Evolutionary conservation across 208 protist species (phyloP).

Genomic region (Novymonas esmeraldas): DNA sequence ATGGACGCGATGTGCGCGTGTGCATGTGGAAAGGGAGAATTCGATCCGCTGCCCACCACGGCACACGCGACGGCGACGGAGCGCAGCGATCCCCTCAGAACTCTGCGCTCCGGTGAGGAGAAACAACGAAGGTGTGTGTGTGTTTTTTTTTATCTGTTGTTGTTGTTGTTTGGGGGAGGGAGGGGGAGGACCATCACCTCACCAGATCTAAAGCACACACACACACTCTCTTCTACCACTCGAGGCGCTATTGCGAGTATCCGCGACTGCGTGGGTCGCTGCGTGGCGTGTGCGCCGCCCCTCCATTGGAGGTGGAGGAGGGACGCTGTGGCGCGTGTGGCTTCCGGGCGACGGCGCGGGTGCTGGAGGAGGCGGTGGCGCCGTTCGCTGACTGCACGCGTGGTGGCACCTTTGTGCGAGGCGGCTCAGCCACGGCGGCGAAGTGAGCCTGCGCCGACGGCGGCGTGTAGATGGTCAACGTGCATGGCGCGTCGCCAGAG

Average conservation of each 20-base stretch:
- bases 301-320: slow-evolving; percentile 27
- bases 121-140: not conserved
- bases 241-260: slow-evolving; percentile 32
- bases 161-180: too few relatives aligned
- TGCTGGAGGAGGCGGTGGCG: slow-evolving; percentile 9
- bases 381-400: slow-evolving; percentile 31
- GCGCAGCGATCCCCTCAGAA: too few relatives aligned
- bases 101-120: not conserved
- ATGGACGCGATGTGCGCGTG: too few relatives aligned
- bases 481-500: slow-evolving; percentile 56
- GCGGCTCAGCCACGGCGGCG: slow-evolving; percentile 36
- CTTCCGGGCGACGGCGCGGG: slow-evolving; percentile 16
- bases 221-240: not conserved
- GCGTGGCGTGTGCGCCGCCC: slow-evolving; percentile 1
- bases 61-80: too few relatives aligned
- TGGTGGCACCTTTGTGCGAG: slow-evolving; percentile 35
- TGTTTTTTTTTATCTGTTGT: not conserved
- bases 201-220: too few relatives aligned
- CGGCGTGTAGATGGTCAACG: slow-evolving; percentile 60
- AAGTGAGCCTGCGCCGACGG: slow-evolving; percentile 50
- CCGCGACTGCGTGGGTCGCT: slow-evolving; percentile 22
- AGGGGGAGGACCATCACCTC: too few relatives aligned
- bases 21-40: too few relatives aligned
- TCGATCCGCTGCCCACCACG: too few relatives aligned
- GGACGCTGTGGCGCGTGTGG: slow-evolving; percentile 23